Percentiles rank a stretch among this genome's conserved stretches.
phyloP scores from a whole-genome alignment of 1,139 yeast species.

The Eremothecium coryli region DNA sequence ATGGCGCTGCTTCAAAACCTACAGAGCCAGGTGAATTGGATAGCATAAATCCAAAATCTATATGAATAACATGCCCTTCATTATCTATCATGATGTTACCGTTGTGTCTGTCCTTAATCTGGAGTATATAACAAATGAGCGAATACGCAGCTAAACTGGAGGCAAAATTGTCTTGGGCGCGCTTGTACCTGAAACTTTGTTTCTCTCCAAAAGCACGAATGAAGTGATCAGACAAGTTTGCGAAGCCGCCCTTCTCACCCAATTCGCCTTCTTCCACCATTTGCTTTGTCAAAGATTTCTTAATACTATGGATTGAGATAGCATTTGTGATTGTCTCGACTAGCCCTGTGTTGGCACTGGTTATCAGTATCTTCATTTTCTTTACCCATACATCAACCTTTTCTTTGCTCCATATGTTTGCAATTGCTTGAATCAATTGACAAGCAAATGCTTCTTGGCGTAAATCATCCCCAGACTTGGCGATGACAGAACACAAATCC shows the following conservation, averaged over 20 bases:
- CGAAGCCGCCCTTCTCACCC: conserved; percentile 54
- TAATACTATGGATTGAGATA: conserved; percentile 83
- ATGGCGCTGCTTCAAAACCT: conserved; percentile 96
- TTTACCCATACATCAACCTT: conserved; percentile 79
- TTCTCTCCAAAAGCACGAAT: conserved; percentile 59
- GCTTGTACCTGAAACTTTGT: conserved; percentile 42
- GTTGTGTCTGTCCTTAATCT: conserved; percentile 91
- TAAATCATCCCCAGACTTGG: conserved; percentile 89
- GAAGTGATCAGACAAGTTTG: conserved; percentile 71
- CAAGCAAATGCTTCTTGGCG: conserved; percentile 98
- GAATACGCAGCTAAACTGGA: conserved; percentile 83
- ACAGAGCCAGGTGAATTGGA: conserved; percentile 95
- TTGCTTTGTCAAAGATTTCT: conserved; percentile 76
- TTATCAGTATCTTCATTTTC: conserved; percentile 80
- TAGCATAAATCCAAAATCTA: conserved; percentile 87
- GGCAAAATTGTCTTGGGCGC: conserved; percentile 78
- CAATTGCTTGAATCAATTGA: conserved; percentile 78
- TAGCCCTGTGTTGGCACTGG: conserved; percentile 82
- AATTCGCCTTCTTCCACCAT: conserved; percentile 48
- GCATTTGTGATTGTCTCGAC: conserved; percentile 96
- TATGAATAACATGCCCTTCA: conserved; percentile 91
- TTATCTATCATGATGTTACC: conserved; percentile 92
- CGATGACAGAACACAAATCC: conserved; percentile 93
- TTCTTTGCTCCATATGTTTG: conserved; percentile 68
- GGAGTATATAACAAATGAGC: conserved; percentile 75